Base-by-base conservation (phyloP, 768 basidiomycete species). In the Lyophyllum atratum region DNA sequence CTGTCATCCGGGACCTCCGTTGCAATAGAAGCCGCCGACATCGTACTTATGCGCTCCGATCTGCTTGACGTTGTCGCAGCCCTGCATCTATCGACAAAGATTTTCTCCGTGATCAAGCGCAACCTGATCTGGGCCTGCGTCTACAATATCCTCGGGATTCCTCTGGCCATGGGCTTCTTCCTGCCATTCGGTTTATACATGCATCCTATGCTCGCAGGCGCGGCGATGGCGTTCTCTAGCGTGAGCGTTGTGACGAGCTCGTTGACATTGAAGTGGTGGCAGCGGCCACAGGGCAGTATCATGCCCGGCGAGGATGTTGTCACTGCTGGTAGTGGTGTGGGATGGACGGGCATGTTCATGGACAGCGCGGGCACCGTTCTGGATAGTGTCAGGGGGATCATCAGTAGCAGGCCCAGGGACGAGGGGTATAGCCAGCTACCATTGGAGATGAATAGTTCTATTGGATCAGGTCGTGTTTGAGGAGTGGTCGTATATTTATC, bases 131-230 rank as follows among this genome's bases (percentile, higher is more conserved):
- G 95, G 95, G 97, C 97, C 14, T 97, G 93, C 68, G 78, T 95
- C 51, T 97, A 97, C 76, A 97, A 98, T 66, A 69, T 96, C 31
- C 74, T 96, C 55, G 92, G 94, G 53, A 96, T 99, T 57, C 97
- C 97, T 17, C 85, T 98, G 45, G 97, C 97, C 21, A 99, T 99
- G 97, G 97, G 97, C 24, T 55, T 98, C 46, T 87, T 99, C 76
- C 80, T 98, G 12, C 97, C 97, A 0, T 83, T 93, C 69, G 94
- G 94, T 14, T 62, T 96, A 26, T 93, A 95, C 71, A 86, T 98
- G 69, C 97, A 95, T 64, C 97, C 97, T 9, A 98, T 98, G 96
- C 85, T 95, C 76, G 94, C 97, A 0, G 96, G 93, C n/a, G 93
- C 89, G 2, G 95, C 95, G 25, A 99, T 99, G 97, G 97, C 97